phyloP scores from a whole-genome alignment of 2,329 filamentous ascomycete species.

The Helotiales sp. region DNA sequence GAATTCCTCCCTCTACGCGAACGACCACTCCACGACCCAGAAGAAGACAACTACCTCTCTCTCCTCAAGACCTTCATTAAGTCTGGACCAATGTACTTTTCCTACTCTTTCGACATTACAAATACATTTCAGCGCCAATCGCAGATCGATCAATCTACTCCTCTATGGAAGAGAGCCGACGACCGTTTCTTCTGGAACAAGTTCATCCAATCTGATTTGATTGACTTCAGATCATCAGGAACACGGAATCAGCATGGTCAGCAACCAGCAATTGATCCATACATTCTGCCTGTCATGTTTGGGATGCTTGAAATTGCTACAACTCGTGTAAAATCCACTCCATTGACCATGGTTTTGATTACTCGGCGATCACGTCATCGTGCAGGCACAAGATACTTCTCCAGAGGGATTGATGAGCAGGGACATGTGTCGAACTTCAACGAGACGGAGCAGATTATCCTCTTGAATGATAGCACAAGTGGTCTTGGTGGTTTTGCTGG shows the following conservation, averaged over 20 bases:
- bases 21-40: conserved; percentile 85
- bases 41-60: conserved; percentile 89
- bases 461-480: conserved; percentile 81
- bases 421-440: conserved; percentile 99
- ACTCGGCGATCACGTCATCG: conserved; percentile 87
- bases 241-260: conserved; percentile 68
- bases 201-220: conserved; percentile 88
- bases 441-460: conserved; percentile 91
- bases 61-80: conserved; percentile 83
- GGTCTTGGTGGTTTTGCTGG: conserved; percentile 82
- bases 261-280: conserved; percentile 83
- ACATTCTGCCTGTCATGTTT: conserved; percentile 93
- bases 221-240: conserved; percentile 77
- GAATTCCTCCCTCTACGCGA: conserved; percentile 95
- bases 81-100: conserved; percentile 93
- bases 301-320: conserved; percentile 92
- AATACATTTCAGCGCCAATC: conserved; percentile 96
- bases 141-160: conserved; percentile 70
- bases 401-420: conserved; percentile 88
- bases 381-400: conserved; percentile 92
- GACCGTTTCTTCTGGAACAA: conserved; percentile 99
- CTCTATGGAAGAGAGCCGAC: conserved; percentile 90
- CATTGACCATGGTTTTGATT: conserved; percentile 84
- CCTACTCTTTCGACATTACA: conserved; percentile 94
- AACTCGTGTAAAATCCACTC: conserved; percentile 82